These are phyloP conservation scores for Eutypella sp. DNA, from an alignment of 2,329 filamentous ascomycete species.

Conservation along the genomic window DNA sequence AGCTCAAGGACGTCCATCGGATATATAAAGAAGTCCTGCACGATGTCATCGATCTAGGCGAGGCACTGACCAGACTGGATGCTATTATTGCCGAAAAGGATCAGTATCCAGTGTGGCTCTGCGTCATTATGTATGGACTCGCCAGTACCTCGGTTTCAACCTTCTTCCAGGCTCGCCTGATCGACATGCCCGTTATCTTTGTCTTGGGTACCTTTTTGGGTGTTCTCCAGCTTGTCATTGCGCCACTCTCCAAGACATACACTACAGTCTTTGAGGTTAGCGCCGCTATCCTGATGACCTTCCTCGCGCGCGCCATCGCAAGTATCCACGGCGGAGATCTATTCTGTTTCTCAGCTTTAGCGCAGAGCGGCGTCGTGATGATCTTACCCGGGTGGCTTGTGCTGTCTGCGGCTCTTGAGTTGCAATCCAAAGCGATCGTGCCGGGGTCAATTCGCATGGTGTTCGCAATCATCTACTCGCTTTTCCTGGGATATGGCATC, in stretches of 20 bases:
- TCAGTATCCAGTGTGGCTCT: constrained; percentile 47
- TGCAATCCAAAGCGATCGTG: constrained; percentile 64
- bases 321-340: constrained; percentile 47
- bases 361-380: constrained; percentile 60
- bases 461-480: constrained; percentile 68
- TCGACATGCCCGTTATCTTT: constrained; percentile 70
- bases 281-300: constrained; percentile 56
- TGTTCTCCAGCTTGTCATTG: constrained; percentile 63
- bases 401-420: constrained; percentile 48
- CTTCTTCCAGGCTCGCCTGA: constrained; percentile 65
- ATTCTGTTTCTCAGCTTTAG: constrained; percentile 63
- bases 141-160: constrained; percentile 68
- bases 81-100: constrained; percentile 48
- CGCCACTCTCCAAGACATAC: constrained; percentile 64
- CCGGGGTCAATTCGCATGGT: constrained; percentile 70
- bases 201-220: constrained; percentile 66
- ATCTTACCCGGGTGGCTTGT: constrained; percentile 63
- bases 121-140: constrained; percentile 65
- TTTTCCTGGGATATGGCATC: constrained; percentile 69
- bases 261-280: constrained; percentile 61
- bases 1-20: constrained; percentile 55
- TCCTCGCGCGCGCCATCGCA: constrained; percentile 58
- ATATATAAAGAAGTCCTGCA: constrained; percentile 63
- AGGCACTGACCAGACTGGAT: constrained; percentile 49
- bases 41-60: constrained; percentile 53